These are phyloP conservation scores for Vigna reflexopilosa DNA, from an alignment of 306 rosid species.

Conservation along the genomic window DNA sequence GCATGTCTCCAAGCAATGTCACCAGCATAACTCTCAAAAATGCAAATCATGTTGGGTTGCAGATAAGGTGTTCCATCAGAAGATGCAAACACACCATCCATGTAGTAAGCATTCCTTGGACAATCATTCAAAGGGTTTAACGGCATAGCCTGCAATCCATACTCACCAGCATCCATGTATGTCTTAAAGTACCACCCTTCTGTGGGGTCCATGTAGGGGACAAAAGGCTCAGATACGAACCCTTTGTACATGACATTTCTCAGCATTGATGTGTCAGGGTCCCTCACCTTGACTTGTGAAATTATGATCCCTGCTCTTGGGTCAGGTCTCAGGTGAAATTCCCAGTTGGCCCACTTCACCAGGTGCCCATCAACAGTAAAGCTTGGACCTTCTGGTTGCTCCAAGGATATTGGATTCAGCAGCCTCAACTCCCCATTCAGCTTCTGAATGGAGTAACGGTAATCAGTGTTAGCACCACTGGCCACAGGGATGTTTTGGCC, in stretches of 20 bases:
- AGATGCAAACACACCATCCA: slow-evolving; percentile 76
- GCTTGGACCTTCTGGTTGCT: slow-evolving; percentile 88
- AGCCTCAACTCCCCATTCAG: slow-evolving; percentile 51
- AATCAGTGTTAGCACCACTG: slow-evolving; percentile 68
- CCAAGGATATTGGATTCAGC: slow-evolving; percentile 80
- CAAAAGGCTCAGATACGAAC: slow-evolving; percentile 77
- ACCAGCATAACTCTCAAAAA: slow-evolving; percentile 82
- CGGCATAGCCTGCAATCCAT: slow-evolving; percentile 82
- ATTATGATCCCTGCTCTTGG: slow-evolving; percentile 71
- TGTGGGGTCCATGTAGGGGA: slow-evolving; percentile 93
- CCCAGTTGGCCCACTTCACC: slow-evolving; percentile 94
- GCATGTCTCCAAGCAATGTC: slow-evolving; percentile 90
- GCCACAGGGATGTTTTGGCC: slow-evolving; percentile 74
- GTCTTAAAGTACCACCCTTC: slow-evolving; percentile 95
- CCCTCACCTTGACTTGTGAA: slow-evolving; percentile 67
- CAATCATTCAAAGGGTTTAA: slow-evolving; percentile 93
- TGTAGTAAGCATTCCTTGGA: slow-evolving; percentile 77
- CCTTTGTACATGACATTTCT: slow-evolving; percentile 89
- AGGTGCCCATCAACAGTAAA: slow-evolving; percentile 67
- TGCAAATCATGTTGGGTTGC: slow-evolving; percentile 74
- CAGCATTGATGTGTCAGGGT: slow-evolving; percentile 65
- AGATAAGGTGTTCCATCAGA: slow-evolving; percentile 83
- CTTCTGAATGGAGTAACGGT: slow-evolving; percentile 68
- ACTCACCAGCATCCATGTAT: slow-evolving; percentile 93
- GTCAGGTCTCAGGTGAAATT: slow-evolving; percentile 80